Percentiles rank a stretch among this genome's conserved stretches.
These are phyloP conservation scores for Excoecaria agallocha DNA, from an alignment of 345 rosid genomes.

Conservation along the genomic window DNA sequence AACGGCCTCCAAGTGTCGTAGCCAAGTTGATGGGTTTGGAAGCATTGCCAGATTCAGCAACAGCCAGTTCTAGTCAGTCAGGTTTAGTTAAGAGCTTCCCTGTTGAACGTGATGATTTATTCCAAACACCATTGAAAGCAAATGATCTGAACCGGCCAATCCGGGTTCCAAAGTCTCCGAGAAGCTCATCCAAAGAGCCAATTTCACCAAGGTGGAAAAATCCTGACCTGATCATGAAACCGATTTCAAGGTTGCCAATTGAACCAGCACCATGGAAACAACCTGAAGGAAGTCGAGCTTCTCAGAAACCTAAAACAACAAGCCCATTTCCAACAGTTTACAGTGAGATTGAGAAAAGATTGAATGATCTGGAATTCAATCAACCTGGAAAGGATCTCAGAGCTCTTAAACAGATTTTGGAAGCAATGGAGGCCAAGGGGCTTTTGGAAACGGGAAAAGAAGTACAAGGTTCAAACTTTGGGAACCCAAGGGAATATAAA, in stretches of 20 bases:
- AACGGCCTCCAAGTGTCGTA: constrained; percentile 75
- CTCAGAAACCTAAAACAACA: constrained; percentile 43
- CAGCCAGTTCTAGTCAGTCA: constrained; percentile 32
- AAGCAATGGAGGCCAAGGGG: constrained; percentile 75
- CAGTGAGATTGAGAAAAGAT: constrained; percentile 68
- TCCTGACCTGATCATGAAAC: constrained; percentile 70
- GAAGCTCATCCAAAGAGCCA: constrained; percentile 61
- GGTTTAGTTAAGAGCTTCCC: constrained; percentile 30
- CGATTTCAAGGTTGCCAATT: constrained; percentile 65
- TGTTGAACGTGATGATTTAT: constrained; percentile 41
- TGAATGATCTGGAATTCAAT: constrained; percentile 76
- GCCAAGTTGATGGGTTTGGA: constrained; percentile 98
- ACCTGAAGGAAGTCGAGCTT: constrained; percentile 42
- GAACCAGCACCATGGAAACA: constrained; percentile 97
- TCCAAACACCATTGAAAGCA: constrained; percentile 43
- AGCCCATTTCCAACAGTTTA: constrained; percentile 61
- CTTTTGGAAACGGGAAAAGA: constrained; percentile 57
- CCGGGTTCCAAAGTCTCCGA: constrained; percentile 43
- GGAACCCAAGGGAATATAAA: constrained; percentile 39
- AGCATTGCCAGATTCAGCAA: constrained; percentile 62
- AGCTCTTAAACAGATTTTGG: constrained; percentile 85
- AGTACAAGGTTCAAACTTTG: constrained; percentile 53
- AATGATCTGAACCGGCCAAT: constrained; percentile 44
- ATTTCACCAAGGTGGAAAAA: constrained; percentile 70
- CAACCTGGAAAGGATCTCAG: constrained; percentile 79